These are phyloP conservation scores for Phytophthora ramorum DNA, from an alignment of 352 stramenopile species.

Conservation along the genomic window DNA sequence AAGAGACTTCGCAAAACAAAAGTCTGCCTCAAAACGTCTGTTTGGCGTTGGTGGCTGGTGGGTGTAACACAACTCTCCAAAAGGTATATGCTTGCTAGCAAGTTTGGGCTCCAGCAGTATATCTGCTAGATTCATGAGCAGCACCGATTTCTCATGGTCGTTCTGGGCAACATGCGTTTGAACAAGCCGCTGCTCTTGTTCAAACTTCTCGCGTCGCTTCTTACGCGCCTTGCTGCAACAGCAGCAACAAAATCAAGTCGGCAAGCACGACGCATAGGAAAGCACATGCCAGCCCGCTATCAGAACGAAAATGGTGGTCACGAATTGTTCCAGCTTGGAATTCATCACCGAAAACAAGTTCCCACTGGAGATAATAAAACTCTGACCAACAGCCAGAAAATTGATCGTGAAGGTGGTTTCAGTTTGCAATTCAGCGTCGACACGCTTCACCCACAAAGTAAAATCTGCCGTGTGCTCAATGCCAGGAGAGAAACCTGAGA, in stretches of 20 bases:
- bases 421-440: conserved; percentile 11
- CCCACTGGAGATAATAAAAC: background rate
- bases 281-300: conserved; percentile 47
- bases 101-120: conserved; percentile 56
- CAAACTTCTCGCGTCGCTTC: conserved; percentile 46
- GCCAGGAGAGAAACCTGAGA: conserved; percentile 22
- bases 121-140: conserved; percentile 57
- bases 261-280: conserved; percentile 59
- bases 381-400: conserved; percentile 20
- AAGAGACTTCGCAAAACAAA: conserved; percentile 51
- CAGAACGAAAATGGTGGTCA: conserved; percentile 44
- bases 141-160: conserved; percentile 72
- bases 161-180: conserved; percentile 68
- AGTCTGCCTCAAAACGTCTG: conserved; percentile 21
- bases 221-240: conserved; percentile 47
- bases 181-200: conserved; percentile 44
- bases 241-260: conserved; percentile 64
- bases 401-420: conserved; percentile 40
- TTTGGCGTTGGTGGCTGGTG: background rate
- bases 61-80: conserved; percentile 25
- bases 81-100: conserved; percentile 39
- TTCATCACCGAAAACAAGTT: conserved; percentile 33
- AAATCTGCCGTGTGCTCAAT: conserved; percentile 42
- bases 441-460: conserved; percentile 49
- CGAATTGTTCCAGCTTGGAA: conserved; percentile 40